phyloP scores from a whole-genome alignment of 345 rosid species.

The Diplotaxis tenuifolia region DNA sequence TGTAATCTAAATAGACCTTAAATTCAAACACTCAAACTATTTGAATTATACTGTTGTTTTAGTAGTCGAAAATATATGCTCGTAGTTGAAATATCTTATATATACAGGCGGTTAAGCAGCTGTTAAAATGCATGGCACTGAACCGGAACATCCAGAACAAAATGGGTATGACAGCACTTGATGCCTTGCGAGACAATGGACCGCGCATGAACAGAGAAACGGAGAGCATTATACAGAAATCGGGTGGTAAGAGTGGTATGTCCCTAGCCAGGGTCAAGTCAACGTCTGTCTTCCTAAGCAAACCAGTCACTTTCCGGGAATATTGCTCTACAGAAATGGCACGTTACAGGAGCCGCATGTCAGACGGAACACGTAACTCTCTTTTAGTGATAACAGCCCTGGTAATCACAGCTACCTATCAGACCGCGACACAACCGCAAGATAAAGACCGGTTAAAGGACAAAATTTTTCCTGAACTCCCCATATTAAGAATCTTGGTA shows the following conservation, averaged over 20 bases:
- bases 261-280: background rate
- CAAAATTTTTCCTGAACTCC: too few species aligned
- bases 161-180: constrained; percentile 4
- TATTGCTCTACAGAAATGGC: background rate
- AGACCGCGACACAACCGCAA: background rate
- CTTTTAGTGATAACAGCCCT: constrained; percentile 36
- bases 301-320: background rate
- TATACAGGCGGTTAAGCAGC: background rate
- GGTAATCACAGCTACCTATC: constrained; percentile 28
- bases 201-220: background rate
- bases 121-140: constrained; percentile 12
- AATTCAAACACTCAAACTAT: too few species aligned
- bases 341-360: background rate
- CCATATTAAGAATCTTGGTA: background rate
- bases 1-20: too few species aligned
- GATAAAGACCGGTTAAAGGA: background rate
- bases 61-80: too few species aligned
- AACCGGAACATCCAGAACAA: constrained; percentile 22
- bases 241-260: background rate
- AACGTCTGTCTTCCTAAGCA: background rate
- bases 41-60: too few species aligned
- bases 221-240: background rate
- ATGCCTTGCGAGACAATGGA: constrained; percentile 3
- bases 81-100: too few species aligned
- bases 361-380: constrained; percentile 17